phyloP scores from a whole-genome alignment of 441 rosid species.

The Manihot esculenta region DNA sequence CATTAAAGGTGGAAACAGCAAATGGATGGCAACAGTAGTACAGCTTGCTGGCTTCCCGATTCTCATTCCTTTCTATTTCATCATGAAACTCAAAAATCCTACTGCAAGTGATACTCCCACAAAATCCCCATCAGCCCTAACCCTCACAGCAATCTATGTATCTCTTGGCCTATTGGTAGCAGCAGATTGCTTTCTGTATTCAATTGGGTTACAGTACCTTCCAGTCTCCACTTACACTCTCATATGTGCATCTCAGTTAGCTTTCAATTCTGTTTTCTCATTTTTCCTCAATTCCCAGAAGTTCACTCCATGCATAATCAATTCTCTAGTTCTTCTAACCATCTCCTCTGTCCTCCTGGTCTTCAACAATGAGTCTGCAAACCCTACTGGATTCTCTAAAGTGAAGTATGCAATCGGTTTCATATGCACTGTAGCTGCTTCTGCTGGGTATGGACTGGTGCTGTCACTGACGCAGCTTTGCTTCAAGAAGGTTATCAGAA shows the following conservation, averaged over 20 bases:
- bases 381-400: slow-evolving; percentile 29
- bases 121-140: slow-evolving; percentile 19
- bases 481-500: slow-evolving; percentile 42
- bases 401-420: slow-evolving; percentile 43
- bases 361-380: slow-evolving; percentile 31
- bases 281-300: slow-evolving; percentile 43
- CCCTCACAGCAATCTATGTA: slow-evolving; percentile 34
- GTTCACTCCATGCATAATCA: slow-evolving; percentile 37
- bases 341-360: slow-evolving; percentile 45
- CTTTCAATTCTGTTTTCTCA: slow-evolving; percentile 51
- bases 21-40: slow-evolving; percentile 35
- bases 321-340: slow-evolving; percentile 38
- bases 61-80: slow-evolving; percentile 29
- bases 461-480: slow-evolving; percentile 38
- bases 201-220: slow-evolving; percentile 45
- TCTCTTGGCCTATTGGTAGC: slow-evolving; percentile 42
- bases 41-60: slow-evolving; percentile 40
- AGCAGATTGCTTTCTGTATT: slow-evolving; percentile 31
- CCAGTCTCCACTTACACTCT: slow-evolving; percentile 30
- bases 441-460: slow-evolving; percentile 40
- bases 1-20: slow-evolving; percentile 38
- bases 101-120: background rate
- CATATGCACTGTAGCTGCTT: slow-evolving; percentile 41
- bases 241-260: slow-evolving; percentile 44
- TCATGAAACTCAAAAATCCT: background rate